Conservation (phyloP, 1,284 basidiomycete genomes). For the Cystobasidiaceae sp. region DNA sequence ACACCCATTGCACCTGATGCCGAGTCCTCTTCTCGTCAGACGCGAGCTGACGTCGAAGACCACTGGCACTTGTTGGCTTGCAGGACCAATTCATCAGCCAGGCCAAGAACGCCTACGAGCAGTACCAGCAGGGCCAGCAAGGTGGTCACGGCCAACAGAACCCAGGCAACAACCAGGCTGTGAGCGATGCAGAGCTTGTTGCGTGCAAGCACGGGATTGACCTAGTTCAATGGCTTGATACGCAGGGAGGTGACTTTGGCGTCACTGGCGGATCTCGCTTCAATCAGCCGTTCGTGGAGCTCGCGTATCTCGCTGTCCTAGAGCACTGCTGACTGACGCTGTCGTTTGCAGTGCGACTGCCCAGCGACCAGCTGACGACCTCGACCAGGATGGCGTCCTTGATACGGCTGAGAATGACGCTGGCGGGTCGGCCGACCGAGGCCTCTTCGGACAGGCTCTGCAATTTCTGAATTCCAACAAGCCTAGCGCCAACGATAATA, state of each 20-base stretch:
- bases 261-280: conserved; percentile 27
- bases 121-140: conserved; percentile 10
- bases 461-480: conserved; percentile 20
- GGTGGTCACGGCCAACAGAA: conserved; percentile 20
- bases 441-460: conserved; percentile 23
- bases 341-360: background rate
- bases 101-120: background rate
- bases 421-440: conserved; percentile 16
- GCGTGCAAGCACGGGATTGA: too few species aligned
- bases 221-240: too few species aligned
- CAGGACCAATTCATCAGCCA: background rate
- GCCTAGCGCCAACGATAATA: conserved; percentile 26
- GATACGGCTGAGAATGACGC: conserved; percentile 13
- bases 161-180: conserved; percentile 28
- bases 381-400: conserved; percentile 10
- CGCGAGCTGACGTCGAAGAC: too few species aligned
- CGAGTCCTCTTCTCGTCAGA: too few species aligned
- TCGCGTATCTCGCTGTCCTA: too few species aligned
- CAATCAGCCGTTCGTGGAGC: conserved; percentile 19
- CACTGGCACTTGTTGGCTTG: background rate
- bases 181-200: background rate
- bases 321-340: background rate
- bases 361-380: background rate
- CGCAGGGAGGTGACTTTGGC: conserved; percentile 27
- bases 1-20: too few species aligned